phyloP scores from a whole-genome alignment of 1,139 yeast species.

The Pichiaceae sp. region DNA sequence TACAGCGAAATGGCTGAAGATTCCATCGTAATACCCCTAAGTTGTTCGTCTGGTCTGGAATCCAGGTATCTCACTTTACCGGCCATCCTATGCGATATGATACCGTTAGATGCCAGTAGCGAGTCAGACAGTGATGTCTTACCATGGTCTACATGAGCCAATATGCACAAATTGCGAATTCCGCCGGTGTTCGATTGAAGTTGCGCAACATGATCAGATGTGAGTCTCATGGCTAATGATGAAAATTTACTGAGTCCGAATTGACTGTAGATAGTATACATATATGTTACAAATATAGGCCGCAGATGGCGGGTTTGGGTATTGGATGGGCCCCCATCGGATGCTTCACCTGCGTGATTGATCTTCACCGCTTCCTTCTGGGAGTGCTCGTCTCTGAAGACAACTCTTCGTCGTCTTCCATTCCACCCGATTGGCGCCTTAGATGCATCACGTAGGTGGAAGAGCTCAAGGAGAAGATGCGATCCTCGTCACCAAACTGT shows the following conservation, averaged over 20 bases:
- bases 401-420: constrained; percentile 12
- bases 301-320: no score
- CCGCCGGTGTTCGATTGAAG: constrained; percentile 63
- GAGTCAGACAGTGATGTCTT: constrained; percentile 94
- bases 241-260: no score
- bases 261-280: no score
- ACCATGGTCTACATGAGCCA: constrained; percentile 99
- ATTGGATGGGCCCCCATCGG: no score
- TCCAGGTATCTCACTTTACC: constrained; percentile 92
- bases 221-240: constrained; percentile 33
- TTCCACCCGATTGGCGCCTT: constrained; percentile 27
- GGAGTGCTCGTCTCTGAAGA: constrained; percentile 9
- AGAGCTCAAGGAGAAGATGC: constrained; percentile 77
- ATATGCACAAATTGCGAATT: constrained; percentile 84
- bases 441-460: constrained; percentile 60
- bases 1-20: constrained; percentile 86
- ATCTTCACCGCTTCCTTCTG: constrained; percentile 9
- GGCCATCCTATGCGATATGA: constrained; percentile 89
- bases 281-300: no score
- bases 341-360: no score
- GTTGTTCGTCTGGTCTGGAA: constrained; percentile 91
- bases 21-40: constrained; percentile 97
- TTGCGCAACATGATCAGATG: constrained; percentile 49
- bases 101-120: constrained; percentile 88
- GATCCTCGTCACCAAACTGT: constrained; percentile 68